Evolutionary conservation across 805 yeast genomes (phyloP).

Genomic region (Lipomyces starkeyi): DNA sequence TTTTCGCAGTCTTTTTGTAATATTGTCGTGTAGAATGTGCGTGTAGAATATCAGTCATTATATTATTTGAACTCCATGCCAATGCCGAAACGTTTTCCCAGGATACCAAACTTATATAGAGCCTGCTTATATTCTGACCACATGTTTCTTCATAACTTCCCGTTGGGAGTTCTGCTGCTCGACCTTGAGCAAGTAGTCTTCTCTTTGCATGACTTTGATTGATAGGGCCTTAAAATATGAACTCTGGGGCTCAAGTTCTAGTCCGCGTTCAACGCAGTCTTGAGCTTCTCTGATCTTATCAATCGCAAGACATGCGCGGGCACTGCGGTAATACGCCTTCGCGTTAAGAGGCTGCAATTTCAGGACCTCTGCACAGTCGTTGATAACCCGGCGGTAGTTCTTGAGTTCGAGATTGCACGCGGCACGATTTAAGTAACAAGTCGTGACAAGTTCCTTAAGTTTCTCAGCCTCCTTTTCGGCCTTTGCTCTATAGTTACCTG

Average conservation of each 20-base stretch:
- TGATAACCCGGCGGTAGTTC: slow-evolving; percentile 84
- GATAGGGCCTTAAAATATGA: slow-evolving; percentile 58
- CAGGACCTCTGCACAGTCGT: slow-evolving; percentile 80
- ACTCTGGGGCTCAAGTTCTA: slow-evolving; percentile 64
- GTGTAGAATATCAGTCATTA: neutral
- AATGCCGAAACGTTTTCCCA: neutral
- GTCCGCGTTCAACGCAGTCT: slow-evolving; percentile 68
- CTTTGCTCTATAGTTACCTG: slow-evolving; percentile 24
- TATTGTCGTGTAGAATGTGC: neutral
- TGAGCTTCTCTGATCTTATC: slow-evolving; percentile 74
- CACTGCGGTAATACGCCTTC: slow-evolving; percentile 87
- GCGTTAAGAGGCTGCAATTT: slow-evolving; percentile 67
- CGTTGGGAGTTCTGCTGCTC: slow-evolving; percentile 48
- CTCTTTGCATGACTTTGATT: slow-evolving; percentile 52
- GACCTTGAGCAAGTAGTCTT: slow-evolving; percentile 41
- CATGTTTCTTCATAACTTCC: slow-evolving; percentile 44
- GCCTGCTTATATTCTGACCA: slow-evolving; percentile 19
- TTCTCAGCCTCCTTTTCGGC: slow-evolving; percentile 38
- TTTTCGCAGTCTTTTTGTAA: neutral
- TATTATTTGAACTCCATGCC: neutral
- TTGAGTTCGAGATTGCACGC: slow-evolving; percentile 87
- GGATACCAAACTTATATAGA: neutral
- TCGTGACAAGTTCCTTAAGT: slow-evolving; percentile 59
- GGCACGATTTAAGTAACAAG: slow-evolving; percentile 80
- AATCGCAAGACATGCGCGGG: slow-evolving; percentile 74